Conservation (phyloP, 129 eudicot genomes). For the carrot (Daucus carota) region DNA sequence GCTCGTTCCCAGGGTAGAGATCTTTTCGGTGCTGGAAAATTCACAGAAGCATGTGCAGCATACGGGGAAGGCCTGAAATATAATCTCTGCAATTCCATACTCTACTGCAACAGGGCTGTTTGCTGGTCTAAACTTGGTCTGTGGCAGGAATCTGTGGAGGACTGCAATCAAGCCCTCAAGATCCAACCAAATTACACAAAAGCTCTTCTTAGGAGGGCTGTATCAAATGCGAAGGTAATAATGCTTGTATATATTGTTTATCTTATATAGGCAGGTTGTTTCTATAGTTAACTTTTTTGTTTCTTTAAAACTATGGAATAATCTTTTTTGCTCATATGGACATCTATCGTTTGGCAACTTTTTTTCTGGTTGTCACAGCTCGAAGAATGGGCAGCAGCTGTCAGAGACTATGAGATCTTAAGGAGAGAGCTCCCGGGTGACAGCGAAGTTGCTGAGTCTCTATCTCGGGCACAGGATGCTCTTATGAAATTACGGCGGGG, state of each 20-base stretch:
- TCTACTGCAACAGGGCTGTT: constrained; percentile 52
- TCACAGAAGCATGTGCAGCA: constrained; percentile 44
- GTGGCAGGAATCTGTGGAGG: constrained; percentile 50
- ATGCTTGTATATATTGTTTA: background rate
- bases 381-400: constrained; percentile 48
- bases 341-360: background rate
- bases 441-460: constrained; percentile 45
- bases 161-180: constrained; percentile 46
- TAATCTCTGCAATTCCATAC: constrained; percentile 39
- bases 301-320: too few species aligned
- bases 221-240: constrained; percentile 49
- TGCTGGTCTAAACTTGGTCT: constrained; percentile 59
- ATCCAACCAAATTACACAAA: constrained; percentile 50
- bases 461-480: constrained; percentile 44
- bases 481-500: constrained; percentile 30
- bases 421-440: constrained; percentile 51
- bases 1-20: constrained; percentile 51
- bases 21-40: constrained; percentile 36
- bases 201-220: constrained; percentile 53
- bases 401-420: constrained; percentile 44
- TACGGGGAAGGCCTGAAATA: constrained; percentile 53
- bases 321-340: background rate
- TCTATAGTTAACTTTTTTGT: background rate
- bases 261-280: background rate
- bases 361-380: constrained; percentile 28